Evolutionary conservation across 1,139 yeast genomes (phyloP).

Genomic region (Pichia sp.): DNA sequence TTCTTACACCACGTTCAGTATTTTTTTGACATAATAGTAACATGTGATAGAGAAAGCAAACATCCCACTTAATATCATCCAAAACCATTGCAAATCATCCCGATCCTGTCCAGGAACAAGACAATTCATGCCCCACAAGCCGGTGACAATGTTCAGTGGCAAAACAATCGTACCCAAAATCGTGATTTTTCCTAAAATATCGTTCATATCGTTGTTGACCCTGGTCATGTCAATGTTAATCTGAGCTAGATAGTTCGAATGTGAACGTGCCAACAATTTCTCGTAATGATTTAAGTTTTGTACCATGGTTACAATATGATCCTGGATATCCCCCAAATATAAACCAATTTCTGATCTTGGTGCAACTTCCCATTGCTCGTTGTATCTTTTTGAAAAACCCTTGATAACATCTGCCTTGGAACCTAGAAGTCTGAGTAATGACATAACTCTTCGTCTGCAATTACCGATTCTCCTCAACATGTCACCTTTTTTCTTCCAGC

Average conservation of each 20-base stretch:
- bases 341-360: slow-evolving; percentile 79
- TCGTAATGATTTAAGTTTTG: slow-evolving; percentile 92
- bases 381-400: slow-evolving; percentile 87
- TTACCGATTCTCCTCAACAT: slow-evolving; percentile 94
- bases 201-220: slow-evolving; percentile 96
- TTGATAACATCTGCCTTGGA: slow-evolving; percentile 95
- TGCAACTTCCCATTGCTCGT: slow-evolving; percentile 74
- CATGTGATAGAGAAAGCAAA: slow-evolving; percentile 40
- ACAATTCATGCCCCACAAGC: slow-evolving; percentile 98
- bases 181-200: slow-evolving; percentile 88
- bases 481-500: slow-evolving; percentile 90
- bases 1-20: slow-evolving; percentile 26
- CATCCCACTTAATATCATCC: slow-evolving; percentile 44
- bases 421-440: slow-evolving; percentile 74
- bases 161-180: slow-evolving; percentile 90
- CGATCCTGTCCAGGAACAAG: slow-evolving; percentile 85
- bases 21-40: slow-evolving; percentile 42
- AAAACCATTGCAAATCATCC: slow-evolving; percentile 78
- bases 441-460: slow-evolving; percentile 91
- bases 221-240: slow-evolving; percentile 95
- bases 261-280: slow-evolving; percentile 85
- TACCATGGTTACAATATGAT: slow-evolving; percentile 92
- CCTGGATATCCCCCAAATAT: slow-evolving; percentile 92
- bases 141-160: slow-evolving; percentile 92
- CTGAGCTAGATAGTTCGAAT: slow-evolving; percentile 92